Percentiles rank a stretch among this genome's conserved stretches.
These are phyloP conservation scores for Globisporangium barbulae DNA, from an alignment of 352 stramenopile species.

Conservation along the genomic window DNA sequence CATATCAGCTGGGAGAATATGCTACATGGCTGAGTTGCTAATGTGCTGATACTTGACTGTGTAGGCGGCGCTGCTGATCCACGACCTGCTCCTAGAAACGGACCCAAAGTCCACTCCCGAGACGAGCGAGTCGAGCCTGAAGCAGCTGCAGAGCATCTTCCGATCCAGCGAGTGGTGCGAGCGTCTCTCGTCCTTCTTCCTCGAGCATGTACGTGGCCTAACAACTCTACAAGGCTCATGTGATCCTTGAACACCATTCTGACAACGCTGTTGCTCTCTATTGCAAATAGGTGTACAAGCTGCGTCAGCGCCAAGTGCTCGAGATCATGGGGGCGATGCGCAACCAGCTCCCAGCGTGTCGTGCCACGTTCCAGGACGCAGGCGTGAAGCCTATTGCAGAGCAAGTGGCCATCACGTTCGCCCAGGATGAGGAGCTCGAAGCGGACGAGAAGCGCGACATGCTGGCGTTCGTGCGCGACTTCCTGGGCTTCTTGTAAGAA, in stretches of 20 bases:
- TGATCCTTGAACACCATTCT: background rate
- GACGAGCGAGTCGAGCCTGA: slow-evolving; percentile 26
- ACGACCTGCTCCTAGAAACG: slow-evolving; percentile 61
- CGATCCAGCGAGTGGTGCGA: slow-evolving; percentile 53
- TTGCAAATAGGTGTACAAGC: slow-evolving; percentile 24
- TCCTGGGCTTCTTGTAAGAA: slow-evolving; percentile 22
- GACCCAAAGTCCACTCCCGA: background rate
- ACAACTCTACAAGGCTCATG: background rate
- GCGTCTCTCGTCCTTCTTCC: slow-evolving; percentile 46
- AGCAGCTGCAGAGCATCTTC: slow-evolving; percentile 46
- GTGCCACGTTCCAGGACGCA: slow-evolving; percentile 31
- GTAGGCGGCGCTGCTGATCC: slow-evolving; percentile 59
- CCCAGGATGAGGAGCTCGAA: slow-evolving; percentile 36
- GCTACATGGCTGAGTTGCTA: background rate
- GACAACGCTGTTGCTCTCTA: background rate
- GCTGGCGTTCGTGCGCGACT: slow-evolving; percentile 34
- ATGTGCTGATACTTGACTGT: background rate
- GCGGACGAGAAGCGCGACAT: slow-evolving; percentile 56
- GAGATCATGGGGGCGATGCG: slow-evolving; percentile 60
- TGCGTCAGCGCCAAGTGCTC: slow-evolving; percentile 42
- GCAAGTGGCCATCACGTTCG: slow-evolving; percentile 22
- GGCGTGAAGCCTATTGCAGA: slow-evolving; percentile 41
- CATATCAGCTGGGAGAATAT: background rate
- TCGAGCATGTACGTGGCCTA: slow-evolving; percentile 34
- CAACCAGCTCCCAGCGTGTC: slow-evolving; percentile 56